phyloP scores from a whole-genome alignment of 345 rosid genomes.

The Lenwebbia sp. region DNA sequence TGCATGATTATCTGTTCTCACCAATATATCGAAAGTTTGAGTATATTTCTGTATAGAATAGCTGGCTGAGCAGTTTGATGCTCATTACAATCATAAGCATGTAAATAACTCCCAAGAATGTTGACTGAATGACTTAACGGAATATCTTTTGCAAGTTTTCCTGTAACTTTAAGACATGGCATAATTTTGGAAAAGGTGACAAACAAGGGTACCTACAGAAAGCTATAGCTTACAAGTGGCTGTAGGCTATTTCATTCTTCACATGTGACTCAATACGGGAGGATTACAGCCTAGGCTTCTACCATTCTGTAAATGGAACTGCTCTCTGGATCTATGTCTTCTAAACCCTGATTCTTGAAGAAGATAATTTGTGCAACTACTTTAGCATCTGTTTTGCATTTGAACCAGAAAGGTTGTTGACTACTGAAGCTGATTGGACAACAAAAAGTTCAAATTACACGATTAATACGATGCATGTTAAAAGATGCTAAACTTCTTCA shows the following conservation, averaged over 20 bases:
- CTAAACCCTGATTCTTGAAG: background rate
- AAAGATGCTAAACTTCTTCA: conserved; percentile 8
- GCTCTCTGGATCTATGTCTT: background rate
- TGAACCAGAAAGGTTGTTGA: background rate
- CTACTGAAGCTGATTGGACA: background rate
- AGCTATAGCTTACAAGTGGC: background rate
- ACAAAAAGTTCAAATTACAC: background rate
- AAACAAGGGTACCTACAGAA: background rate
- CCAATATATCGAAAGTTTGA: background rate
- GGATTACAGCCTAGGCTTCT: background rate
- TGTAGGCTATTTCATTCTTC: background rate
- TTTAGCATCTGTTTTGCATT: background rate
- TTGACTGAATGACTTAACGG: background rate
- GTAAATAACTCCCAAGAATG: background rate
- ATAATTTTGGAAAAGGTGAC: background rate
- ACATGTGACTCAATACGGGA: background rate
- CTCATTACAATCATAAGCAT: background rate
- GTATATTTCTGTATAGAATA: background rate
- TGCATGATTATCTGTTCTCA: background rate
- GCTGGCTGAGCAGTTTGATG: background rate
- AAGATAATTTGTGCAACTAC: background rate
- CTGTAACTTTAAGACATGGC: background rate
- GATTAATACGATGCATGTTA: background rate
- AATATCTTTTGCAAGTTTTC: background rate
- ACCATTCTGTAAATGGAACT: background rate